Evolutionary conservation across 192 early-diverging fungal genomes (phyloP).

Genomic region (Podila clonocystis): DNA sequence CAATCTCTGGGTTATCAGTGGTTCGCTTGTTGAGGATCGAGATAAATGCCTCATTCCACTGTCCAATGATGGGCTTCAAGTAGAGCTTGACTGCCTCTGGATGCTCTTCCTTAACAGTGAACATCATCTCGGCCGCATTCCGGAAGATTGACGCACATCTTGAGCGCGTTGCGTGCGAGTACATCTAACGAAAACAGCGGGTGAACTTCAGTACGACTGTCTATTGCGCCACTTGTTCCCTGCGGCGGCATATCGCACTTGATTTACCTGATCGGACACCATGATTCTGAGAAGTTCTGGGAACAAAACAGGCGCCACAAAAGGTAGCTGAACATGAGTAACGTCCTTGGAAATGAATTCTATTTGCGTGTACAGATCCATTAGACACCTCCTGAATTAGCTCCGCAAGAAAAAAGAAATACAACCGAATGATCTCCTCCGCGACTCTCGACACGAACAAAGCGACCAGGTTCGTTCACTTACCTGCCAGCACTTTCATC

Average conservation of each 20-base stretch:
- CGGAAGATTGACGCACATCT: slow-evolving; percentile 83
- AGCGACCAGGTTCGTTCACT: not conserved
- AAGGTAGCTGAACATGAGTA: slow-evolving; percentile 84
- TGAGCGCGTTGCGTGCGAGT: slow-evolving; percentile 70
- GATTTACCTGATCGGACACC: slow-evolving; percentile 55
- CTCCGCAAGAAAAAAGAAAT: no score
- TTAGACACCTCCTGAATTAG: no score
- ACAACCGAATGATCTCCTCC: not conserved
- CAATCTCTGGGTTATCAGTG: slow-evolving; percentile 45
- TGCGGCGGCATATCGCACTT: no score
- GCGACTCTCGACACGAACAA: not conserved
- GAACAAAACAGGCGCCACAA: slow-evolving; percentile 78
- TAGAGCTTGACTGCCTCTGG: slow-evolving; percentile 72
- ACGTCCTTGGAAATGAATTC: slow-evolving; percentile 89
- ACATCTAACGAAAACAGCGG: slow-evolving; percentile 45
- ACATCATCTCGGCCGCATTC: slow-evolving; percentile 84
- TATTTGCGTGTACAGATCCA: not conserved
- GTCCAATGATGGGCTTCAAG: slow-evolving; percentile 76
- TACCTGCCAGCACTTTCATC: slow-evolving; percentile 78
- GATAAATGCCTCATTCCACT: slow-evolving; percentile 80
- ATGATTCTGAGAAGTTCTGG: slow-evolving; percentile 85
- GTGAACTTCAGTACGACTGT: not conserved
- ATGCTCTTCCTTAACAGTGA: slow-evolving; percentile 78
- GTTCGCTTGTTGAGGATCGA: slow-evolving; percentile 65
- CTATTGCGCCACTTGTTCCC: no score